Conservation (phyloP, 108 stramenopile genomes). For the Seminavis robusta region DNA sequence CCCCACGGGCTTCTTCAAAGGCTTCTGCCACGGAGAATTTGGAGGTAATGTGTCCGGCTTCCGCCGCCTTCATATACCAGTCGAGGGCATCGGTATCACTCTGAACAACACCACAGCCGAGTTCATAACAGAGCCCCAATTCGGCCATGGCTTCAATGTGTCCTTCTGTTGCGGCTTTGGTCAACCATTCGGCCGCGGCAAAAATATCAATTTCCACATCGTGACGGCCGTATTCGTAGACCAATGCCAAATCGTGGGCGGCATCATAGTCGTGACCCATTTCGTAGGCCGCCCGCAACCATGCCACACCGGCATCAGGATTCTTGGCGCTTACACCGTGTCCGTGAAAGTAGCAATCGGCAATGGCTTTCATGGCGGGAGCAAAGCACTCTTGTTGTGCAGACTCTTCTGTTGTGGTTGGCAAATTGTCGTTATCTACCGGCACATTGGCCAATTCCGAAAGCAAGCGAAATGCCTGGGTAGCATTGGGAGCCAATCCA, state of each 20-base stretch:
- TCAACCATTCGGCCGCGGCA: slow-evolving; percentile 79
- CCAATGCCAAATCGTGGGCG: slow-evolving; percentile 68
- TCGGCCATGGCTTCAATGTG: slow-evolving; percentile 84
- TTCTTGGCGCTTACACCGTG: slow-evolving; percentile 36
- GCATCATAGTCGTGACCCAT: slow-evolving; percentile 55
- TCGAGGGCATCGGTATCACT: slow-evolving; percentile 72
- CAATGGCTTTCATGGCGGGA: slow-evolving; percentile 57
- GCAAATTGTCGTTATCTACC: slow-evolving; percentile 1
- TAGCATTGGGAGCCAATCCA: slow-evolving; percentile 54
- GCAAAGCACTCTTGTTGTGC: slow-evolving; percentile 31
- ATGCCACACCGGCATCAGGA: slow-evolving; percentile 46
- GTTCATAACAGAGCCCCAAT: slow-evolving; percentile 78
- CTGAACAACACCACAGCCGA: slow-evolving; percentile 81
- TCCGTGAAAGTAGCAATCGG: slow-evolving; percentile 59
- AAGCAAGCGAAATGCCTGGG: slow-evolving; percentile 51
- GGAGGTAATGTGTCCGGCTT: slow-evolving; percentile 57
- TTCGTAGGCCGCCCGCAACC: slow-evolving; percentile 69
- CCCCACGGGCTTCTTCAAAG: slow-evolving; percentile 81
- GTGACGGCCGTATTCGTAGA: slow-evolving; percentile 74
- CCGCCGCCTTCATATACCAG: slow-evolving; percentile 86
- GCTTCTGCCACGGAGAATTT: slow-evolving; percentile 82
- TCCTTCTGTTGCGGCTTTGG: slow-evolving; percentile 64
- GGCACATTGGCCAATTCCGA: slow-evolving; percentile 35
- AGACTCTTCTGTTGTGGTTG: slow-evolving; percentile 1
- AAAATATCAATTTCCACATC: slow-evolving; percentile 69